Percentiles rank a stretch among this genome's conserved stretches.
Conservation (phyloP, 2,329 filamentous ascomycete genomes). For the Paramyrothecium sp. region DNA sequence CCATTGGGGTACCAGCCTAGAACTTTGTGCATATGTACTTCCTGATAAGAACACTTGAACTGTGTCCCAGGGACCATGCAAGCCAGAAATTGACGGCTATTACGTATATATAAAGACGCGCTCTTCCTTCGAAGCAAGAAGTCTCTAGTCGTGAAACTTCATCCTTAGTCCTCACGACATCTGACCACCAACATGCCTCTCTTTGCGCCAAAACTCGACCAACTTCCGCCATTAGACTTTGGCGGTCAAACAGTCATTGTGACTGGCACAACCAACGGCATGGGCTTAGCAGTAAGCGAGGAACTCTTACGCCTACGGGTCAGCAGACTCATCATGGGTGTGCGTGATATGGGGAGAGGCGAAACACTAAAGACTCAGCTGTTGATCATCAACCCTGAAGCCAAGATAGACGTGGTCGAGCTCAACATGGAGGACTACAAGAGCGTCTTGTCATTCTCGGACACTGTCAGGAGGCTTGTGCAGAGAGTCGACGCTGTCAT, state of each 20-base stretch:
- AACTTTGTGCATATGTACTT: too few relatives aligned
- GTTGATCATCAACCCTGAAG: constrained; percentile 6
- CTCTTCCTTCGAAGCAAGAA: too few relatives aligned
- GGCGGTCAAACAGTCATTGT: constrained; percentile 32
- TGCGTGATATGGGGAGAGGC: constrained; percentile 29
- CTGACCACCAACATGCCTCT: neutral
- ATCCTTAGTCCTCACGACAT: too few relatives aligned
- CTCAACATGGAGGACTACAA: constrained; percentile 14
- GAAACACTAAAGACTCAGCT: constrained; percentile 16
- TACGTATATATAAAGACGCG: too few relatives aligned
- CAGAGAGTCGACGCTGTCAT: constrained; percentile 10
- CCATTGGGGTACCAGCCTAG: too few relatives aligned
- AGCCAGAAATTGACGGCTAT: too few relatives aligned
- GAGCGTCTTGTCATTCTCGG: constrained; percentile 10
- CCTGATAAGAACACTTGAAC: too few relatives aligned
- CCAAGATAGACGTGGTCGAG: constrained; percentile 10
- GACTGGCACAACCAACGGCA: constrained; percentile 41
- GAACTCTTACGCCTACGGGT: constrained; percentile 33
- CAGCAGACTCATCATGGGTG: constrained; percentile 37
- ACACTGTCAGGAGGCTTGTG: neutral
- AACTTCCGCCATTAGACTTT: constrained; percentile 9
- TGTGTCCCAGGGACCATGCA: too few relatives aligned
- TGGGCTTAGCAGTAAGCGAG: constrained; percentile 37
- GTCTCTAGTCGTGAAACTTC: too few relatives aligned
- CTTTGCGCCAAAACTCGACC: neutral